Evolutionary conservation across 164 flowering plant species (phyloP).

Genomic region (Magnolia kwangsiensis): DNA sequence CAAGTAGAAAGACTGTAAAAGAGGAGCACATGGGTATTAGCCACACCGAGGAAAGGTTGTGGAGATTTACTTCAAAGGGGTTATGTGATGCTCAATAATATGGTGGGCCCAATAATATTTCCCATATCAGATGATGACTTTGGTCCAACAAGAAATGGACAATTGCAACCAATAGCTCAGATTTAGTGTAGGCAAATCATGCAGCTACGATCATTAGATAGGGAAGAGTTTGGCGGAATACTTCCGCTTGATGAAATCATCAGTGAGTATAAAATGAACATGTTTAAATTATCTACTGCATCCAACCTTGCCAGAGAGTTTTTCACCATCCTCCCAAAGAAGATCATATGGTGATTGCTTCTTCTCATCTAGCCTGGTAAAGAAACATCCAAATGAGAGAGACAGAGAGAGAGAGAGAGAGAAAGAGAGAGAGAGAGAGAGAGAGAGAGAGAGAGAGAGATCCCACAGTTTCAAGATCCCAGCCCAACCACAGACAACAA

Average conservation of each 20-base stretch:
- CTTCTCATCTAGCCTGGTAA: constrained; percentile 63
- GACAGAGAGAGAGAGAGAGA: constrained; percentile 1
- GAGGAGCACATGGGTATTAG: constrained; percentile 1
- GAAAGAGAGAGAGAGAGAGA: too few relatives aligned
- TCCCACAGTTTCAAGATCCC: too few relatives aligned
- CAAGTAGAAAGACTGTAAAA: constrained; percentile 73
- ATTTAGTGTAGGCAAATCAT: too few relatives aligned
- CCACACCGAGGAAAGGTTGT: neutral
- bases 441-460: too few relatives aligned
- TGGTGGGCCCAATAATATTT: neutral
- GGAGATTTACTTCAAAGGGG: neutral
- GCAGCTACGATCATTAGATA: too few relatives aligned
- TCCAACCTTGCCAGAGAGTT: constrained; percentile 59
- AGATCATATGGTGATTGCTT: constrained; percentile 43
- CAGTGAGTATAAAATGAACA: constrained; percentile 3
- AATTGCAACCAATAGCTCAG: too few relatives aligned
- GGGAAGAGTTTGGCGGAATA: too few relatives aligned
- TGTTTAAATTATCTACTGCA: neutral
- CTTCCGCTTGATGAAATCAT: neutral
- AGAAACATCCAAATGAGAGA: neutral
- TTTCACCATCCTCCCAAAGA: constrained; percentile 61
- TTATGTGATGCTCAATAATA: neutral
- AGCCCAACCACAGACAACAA: too few relatives aligned
- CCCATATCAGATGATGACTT: too few relatives aligned
- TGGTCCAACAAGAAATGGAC: too few relatives aligned